phyloP scores from a whole-genome alignment of 169 alveolate genomes.

The Eimeria falciformis region DNA sequence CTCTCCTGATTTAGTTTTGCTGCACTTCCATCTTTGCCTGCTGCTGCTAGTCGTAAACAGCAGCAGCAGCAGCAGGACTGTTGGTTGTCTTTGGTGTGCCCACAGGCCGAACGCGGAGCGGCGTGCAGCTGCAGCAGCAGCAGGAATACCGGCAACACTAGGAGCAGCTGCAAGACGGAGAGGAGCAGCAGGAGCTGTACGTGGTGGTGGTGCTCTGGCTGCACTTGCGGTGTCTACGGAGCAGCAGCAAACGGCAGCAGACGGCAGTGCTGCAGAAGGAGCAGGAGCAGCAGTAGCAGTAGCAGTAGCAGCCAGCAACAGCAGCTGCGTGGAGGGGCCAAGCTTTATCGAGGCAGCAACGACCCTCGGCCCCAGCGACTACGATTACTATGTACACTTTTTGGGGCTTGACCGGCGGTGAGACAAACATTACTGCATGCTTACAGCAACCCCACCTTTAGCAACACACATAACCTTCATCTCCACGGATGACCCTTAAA shows the following conservation, averaged over 20 bases:
- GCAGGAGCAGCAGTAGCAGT: slow-evolving; percentile 17
- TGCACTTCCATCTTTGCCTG: too few species aligned
- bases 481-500: too few species aligned
- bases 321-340: slow-evolving; percentile 48
- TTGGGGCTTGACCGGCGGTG: slow-evolving; percentile 89
- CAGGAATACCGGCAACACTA: background rate
- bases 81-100: background rate
- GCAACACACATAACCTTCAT: too few species aligned
- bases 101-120: slow-evolving; percentile 42
- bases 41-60: background rate
- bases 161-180: slow-evolving; percentile 5
- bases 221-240: background rate
- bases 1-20: too few species aligned
- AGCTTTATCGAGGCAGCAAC: slow-evolving; percentile 42
- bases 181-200: slow-evolving; percentile 34
- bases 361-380: slow-evolving; percentile 81
- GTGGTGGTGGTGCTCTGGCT: slow-evolving; percentile 37
- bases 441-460: too few species aligned
- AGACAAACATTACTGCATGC: too few species aligned
- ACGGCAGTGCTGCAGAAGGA: background rate
- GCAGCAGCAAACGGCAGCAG: slow-evolving; percentile 47
- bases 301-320: slow-evolving; percentile 29
- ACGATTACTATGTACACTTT: slow-evolving; percentile 93
- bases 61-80: background rate
- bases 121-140: slow-evolving; percentile 67